Percentiles rank a stretch among this genome's conserved stretches.
Evolutionary conservation across 2,329 filamentous ascomycete species (phyloP).

Genomic region (Aspergillus chevalieri): DNA sequence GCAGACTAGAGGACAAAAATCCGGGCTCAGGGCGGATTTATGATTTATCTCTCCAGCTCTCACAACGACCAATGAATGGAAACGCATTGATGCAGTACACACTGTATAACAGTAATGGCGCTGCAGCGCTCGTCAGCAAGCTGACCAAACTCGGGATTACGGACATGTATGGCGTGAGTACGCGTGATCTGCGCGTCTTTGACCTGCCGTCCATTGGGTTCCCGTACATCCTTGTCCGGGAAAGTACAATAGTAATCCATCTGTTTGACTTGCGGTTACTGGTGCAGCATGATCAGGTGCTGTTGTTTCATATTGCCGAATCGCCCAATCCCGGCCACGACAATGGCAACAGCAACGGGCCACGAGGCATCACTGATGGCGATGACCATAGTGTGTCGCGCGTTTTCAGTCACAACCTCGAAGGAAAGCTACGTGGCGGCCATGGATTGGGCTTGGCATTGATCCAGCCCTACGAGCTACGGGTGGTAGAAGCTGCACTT

Average conservation of each 20-base stretch:
- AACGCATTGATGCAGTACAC: slow-evolving; percentile 5
- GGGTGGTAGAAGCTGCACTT: slow-evolving; percentile 30
- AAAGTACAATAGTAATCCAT: slow-evolving; percentile 27
- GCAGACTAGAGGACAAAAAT: neutral
- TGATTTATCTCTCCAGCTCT: slow-evolving; percentile 3
- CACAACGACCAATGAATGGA: slow-evolving; percentile 2
- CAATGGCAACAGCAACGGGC: neutral
- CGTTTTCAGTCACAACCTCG: slow-evolving; percentile 23
- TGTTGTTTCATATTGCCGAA: slow-evolving; percentile 22
- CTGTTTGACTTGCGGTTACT: slow-evolving; percentile 33
- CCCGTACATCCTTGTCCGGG: slow-evolving; percentile 30
- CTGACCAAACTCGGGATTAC: slow-evolving; percentile 15
- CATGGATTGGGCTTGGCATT: slow-evolving; percentile 12
- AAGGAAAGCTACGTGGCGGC: slow-evolving; percentile 15
- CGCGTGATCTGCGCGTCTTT: slow-evolving; percentile 32
- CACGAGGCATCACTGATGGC: neutral
- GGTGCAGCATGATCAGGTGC: slow-evolving; percentile 24
- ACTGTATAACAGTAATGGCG: neutral
- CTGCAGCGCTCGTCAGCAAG: neutral
- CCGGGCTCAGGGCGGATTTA: neutral
- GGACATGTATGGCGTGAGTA: slow-evolving; percentile 15
- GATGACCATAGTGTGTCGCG: slow-evolving; percentile 7
- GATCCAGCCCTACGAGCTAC: slow-evolving; percentile 28
- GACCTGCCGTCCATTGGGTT: slow-evolving; percentile 29
- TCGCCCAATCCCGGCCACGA: slow-evolving; percentile 2